phyloP scores from a whole-genome alignment of 306 rosid species.

The Glycyrrhiza uralensis region DNA sequence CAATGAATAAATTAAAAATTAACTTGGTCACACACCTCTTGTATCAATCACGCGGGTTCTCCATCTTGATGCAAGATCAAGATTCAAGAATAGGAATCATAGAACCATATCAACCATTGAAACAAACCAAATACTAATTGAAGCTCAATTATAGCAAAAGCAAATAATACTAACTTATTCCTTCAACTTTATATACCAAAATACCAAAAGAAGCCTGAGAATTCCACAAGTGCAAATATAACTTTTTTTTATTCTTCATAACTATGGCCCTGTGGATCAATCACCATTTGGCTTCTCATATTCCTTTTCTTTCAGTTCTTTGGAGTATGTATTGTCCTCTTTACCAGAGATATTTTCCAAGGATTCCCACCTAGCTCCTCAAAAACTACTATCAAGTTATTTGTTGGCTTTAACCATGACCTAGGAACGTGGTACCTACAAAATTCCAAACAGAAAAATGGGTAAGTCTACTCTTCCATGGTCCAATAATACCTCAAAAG shows the following conservation, averaged over 20 bases:
- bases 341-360: conserved; percentile 57
- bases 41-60: background rate
- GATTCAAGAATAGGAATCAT: background rate
- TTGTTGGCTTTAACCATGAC: conserved; percentile 91
- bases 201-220: conserved; percentile 7
- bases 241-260: background rate
- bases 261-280: background rate
- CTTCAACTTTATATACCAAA: background rate
- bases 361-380: conserved; percentile 98
- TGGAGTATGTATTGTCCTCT: conserved; percentile 45
- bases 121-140: background rate
- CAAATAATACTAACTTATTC: conserved; percentile 12
- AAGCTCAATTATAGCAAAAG: background rate
- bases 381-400: conserved; percentile 64
- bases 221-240: background rate
- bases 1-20: conserved; percentile 16
- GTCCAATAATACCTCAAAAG: no score
- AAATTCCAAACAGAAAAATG: conserved; percentile 15
- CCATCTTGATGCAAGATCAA: conserved; percentile 5
- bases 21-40: conserved; percentile 15
- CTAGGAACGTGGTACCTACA: conserved; percentile 96
- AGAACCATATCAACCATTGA: no score
- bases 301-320: conserved; percentile 20
- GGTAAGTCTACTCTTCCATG: background rate
- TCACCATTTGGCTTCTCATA: conserved; percentile 7